Base-by-base conservation (phyloP, 495 filamentous ascomycete genomes). In the Viridothelium virens region DNA sequence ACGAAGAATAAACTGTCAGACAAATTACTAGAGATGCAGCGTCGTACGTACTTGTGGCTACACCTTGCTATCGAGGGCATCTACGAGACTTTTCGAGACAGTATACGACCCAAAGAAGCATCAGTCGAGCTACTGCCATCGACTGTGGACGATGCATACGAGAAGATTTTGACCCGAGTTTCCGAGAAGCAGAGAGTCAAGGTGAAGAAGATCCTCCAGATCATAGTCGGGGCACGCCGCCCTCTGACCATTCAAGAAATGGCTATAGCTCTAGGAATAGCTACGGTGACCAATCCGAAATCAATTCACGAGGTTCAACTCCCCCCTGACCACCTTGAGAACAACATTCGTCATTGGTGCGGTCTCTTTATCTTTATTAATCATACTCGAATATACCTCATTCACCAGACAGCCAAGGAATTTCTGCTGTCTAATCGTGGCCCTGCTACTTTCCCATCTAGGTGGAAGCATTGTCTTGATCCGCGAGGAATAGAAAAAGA, bases 351-450 rank as follows among this genome's bases (percentile, higher is more conserved):
- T 16, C 16, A 64, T 25, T 10, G 3, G 3, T 64, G 62, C 39
- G 62, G 62, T 16, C 37, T 64, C 1, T 64, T 64, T 31, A 44
- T 64, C 38, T 44, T 38, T 46, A 33, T 64, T n/a, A 18, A 18
- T 1, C 11, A 64, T 38, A 44, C 36, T 14, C 37, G 38, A 7
- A 18, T 64, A 16, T 64, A 46, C 33, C 33, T 64, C 7, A 64
- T 64, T n/a, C 62, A 64, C 14, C 62, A 64, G 38, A 64, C 62
- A 64, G 62, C 62, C 11, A 64, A 46, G 39, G 62, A 64, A 31
- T 64, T 64, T 46, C 31, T 64, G 10, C n/a, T 64, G 0, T 46
- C 41, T 46, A 46, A 46, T 46, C 0, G 41, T 46, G 14, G 41
- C 41, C 14, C 41, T 46, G 1, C 41, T 46, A 46, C 41, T 46